Evolutionary conservation across 176 grass and related monocot genomes (phyloP).

Genomic region (Oryza longistaminata): DNA sequence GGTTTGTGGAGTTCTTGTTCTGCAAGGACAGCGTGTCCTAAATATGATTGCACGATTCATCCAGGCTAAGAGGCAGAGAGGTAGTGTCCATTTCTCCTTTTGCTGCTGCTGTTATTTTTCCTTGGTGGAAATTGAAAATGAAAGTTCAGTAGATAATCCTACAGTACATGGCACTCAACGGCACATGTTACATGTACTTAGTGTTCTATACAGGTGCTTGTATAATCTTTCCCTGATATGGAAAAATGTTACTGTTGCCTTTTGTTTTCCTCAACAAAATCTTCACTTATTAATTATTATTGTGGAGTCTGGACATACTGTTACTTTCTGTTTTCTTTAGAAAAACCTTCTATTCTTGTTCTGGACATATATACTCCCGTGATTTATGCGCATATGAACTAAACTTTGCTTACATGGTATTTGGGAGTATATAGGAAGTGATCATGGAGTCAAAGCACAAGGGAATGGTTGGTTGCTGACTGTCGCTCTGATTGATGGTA

Average conservation of each 20-base stretch:
- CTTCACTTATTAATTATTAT: not conserved
- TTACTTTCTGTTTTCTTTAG: conserved; percentile 21
- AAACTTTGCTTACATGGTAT: conserved; percentile 6
- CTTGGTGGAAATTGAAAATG: not conserved
- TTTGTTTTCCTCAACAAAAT: conserved; percentile 17
- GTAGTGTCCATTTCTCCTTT: conserved; percentile 49
- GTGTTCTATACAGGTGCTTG: not conserved
- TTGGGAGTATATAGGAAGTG: conserved; percentile 53
- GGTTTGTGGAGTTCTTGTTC: conserved; percentile 80
- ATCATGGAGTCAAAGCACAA: conserved; percentile 85
- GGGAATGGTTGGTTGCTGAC: conserved; percentile 92
- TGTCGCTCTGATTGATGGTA: conserved; percentile 83
- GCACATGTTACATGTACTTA: conserved; percentile 9
- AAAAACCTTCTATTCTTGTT: conserved; percentile 12
- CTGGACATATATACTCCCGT: not conserved
- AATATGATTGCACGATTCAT: conserved; percentile 74
- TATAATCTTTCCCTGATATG: conserved; percentile 7
- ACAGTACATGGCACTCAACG: not conserved
- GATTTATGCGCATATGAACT: not conserved
- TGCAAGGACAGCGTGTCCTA: conserved; percentile 80
- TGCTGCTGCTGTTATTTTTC: conserved; percentile 1
- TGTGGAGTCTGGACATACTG: not conserved
- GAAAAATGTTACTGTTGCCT: not conserved
- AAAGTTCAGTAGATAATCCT: conserved; percentile 14
- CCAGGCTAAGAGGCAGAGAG: conserved; percentile 79